These are phyloP conservation scores for Leucocoprinus birnbaumii DNA, from an alignment of 768 basidiomycete species.

Conservation along the genomic window DNA sequence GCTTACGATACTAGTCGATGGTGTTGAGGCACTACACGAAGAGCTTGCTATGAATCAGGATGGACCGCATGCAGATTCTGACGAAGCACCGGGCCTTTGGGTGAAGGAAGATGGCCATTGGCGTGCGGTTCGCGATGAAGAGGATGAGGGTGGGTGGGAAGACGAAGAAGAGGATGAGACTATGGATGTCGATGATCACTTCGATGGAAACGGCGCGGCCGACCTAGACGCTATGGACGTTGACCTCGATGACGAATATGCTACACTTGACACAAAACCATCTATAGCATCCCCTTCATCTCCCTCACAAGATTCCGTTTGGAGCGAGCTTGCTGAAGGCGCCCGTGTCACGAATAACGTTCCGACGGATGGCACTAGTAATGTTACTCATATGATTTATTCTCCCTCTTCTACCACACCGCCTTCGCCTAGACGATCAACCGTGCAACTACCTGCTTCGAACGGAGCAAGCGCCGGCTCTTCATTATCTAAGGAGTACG, in stretches of 20 bases:
- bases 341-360: constrained; percentile 2
- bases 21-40: constrained; percentile 74
- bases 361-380: neutral
- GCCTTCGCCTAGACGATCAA: neutral
- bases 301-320: constrained; percentile 1
- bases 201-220: neutral
- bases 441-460: neutral
- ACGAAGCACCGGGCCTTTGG: constrained; percentile 42
- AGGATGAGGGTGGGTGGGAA: constrained; percentile 34
- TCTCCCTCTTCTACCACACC: constrained; percentile 2
- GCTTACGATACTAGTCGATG: constrained; percentile 77
- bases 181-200: constrained; percentile 16
- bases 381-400: neutral
- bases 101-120: constrained; percentile 43
- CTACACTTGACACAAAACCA: neutral
- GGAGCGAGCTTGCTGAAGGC: constrained; percentile 4
- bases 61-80: constrained; percentile 37
- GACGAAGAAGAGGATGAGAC: constrained; percentile 22
- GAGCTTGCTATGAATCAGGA: constrained; percentile 47
- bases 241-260: neutral
- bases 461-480: neutral
- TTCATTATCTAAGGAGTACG: constrained; percentile 5
- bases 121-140: constrained; percentile 33
- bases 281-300: constrained; percentile 3
- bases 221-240: constrained; percentile 1